Evolutionary conservation across 176 grass and related monocot genomes (phyloP), one percentile per base, ranked within the genome.

Genomic region (Cenchrus fungigraminus): DNA sequence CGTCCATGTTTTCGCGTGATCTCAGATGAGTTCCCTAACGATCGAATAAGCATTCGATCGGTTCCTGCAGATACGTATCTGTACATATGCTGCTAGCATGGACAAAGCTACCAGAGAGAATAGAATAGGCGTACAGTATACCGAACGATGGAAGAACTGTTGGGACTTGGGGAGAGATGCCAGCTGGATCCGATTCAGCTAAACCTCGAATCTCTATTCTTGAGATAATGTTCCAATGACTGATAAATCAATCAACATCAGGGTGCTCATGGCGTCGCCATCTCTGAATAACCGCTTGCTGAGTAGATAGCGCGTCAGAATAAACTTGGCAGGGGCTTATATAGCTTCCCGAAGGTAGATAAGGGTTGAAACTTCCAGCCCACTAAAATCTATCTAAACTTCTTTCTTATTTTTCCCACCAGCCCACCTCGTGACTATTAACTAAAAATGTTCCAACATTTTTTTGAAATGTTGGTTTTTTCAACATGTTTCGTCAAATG

Each of bases 41-140:
- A 55, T 54, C 46, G 12, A 65, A 37, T 31, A 56, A 61, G 44
- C 65, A 13, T 67, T 58, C 47, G 13, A 72, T 12, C 67, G 1
- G 1, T 78, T 42, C 34, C 79, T 44, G 55, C 25, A 71, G 20
- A 9, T 20, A n/a, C 9, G 13, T 47, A 34, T 75, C 31, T 89
- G 72, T 54, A 71, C n/a, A 81, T 77, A 81, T 10, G 58, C 49
- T 73, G 46, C 22, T 14, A 54, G 71, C 46, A 52, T n/a, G 73
- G 29, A 40, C 17, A 40, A 3, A 15, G 25, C 25, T 40, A 15
- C 6, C 37, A 12, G 58, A 9, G 73, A 58, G 73, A n/a, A 58
- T n/a, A 9, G 57, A 20, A 19, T 17, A 29, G 31, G 51, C 72
- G 28, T 34, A 19, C 1, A 54, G 1, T 10, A 9, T 17, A 20